phyloP scores from a whole-genome alignment of 2,329 filamentous ascomycete species.

The Lithohypha guttulata region DNA sequence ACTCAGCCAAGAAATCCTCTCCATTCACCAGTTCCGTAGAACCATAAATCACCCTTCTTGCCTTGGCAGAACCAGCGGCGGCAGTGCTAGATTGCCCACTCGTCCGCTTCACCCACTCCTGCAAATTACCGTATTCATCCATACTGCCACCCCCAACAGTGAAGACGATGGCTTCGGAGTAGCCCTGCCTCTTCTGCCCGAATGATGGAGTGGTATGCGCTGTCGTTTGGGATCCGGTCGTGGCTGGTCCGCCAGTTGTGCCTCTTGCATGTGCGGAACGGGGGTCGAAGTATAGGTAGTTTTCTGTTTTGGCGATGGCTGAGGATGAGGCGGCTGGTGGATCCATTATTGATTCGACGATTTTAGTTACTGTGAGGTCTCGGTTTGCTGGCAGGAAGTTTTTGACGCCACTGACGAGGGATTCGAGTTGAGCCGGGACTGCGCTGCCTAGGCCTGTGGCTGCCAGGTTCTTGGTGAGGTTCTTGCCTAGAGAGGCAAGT shows the following conservation, averaged over 20 bases:
- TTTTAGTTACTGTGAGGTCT: constrained; percentile 93
- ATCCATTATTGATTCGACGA: constrained; percentile 97
- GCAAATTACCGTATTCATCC: constrained; percentile 96
- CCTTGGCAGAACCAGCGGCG: constrained; percentile 36
- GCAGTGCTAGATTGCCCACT: constrained; percentile 41
- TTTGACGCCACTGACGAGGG: constrained; percentile 88
- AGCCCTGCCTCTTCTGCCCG: constrained; percentile 80
- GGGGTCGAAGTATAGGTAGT: constrained; percentile 95
- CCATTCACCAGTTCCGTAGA: constrained; percentile 67
- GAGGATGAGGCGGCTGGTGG: constrained; percentile 78
- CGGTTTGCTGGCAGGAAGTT: constrained; percentile 95
- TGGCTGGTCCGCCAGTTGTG: constrained; percentile 59
- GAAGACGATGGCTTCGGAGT: constrained; percentile 85
- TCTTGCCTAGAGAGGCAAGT: constrained; percentile 82
- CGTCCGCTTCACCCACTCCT: constrained; percentile 85
- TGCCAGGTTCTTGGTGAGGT: constrained; percentile 86
- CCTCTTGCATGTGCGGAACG: constrained; percentile 85
- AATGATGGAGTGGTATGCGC: constrained; percentile 69
- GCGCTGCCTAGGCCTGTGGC: constrained; percentile 66
- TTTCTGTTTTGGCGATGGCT: constrained; percentile 90
- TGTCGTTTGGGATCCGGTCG: constrained; percentile 28
- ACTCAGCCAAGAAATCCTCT: constrained; percentile 47
- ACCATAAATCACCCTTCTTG: constrained; percentile 82
- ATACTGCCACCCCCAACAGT: constrained; percentile 93
- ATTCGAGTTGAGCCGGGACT: constrained; percentile 68